Percentiles rank a stretch among this genome's conserved stretches.
Evolutionary conservation across 202 grass and related monocot species (phyloP).

Genomic region (Carex sylvatica): DNA sequence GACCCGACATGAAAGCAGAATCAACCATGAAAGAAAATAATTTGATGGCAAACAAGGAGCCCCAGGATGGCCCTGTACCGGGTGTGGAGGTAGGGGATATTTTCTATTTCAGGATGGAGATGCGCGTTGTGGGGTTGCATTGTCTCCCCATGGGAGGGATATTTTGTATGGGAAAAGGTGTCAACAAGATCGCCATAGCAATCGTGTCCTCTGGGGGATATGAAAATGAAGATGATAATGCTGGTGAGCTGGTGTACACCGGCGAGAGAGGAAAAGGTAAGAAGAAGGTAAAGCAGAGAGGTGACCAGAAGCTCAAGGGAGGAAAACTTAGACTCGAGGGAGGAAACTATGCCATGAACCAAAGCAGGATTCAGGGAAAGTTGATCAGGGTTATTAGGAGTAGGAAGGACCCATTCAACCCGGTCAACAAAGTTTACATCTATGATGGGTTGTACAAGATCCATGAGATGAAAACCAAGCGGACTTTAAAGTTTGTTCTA

Average conservation of each 20-base stretch:
- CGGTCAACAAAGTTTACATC: conserved; percentile 55
- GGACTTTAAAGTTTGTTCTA: conserved; percentile 65
- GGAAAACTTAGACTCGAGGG: conserved; percentile 22
- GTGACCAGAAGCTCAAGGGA: no score
- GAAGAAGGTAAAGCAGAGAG: conserved; percentile 11
- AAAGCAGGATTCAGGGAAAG: conserved; percentile 46
- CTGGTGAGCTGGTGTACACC: conserved; percentile 55
- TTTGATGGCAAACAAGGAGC: conserved; percentile 53
- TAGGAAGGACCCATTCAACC: conserved; percentile 39
- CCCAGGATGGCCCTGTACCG: conserved; percentile 50
- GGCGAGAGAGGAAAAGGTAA: conserved; percentile 63
- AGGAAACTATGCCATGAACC: conserved; percentile 73
- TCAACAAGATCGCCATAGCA: conserved; percentile 36
- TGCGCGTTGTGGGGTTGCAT: conserved; percentile 66
- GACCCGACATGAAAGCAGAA: conserved; percentile 52
- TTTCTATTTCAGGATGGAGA: conserved; percentile 89
- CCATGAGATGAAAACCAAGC: conserved; percentile 3
- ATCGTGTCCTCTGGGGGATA: conserved; percentile 74
- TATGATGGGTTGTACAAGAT: conserved; percentile 76
- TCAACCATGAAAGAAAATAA: conserved; percentile 54
- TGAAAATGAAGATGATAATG: conserved; percentile 55
- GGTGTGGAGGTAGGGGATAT: conserved; percentile 75
- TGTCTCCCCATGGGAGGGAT: conserved; percentile 56
- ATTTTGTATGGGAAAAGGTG: conserved; percentile 36
- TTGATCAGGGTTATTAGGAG: conserved; percentile 69